These are phyloP conservation scores for Rhynchosporium graminicola DNA, from an alignment of 2,329 filamentous ascomycete species.

Conservation along the genomic window DNA sequence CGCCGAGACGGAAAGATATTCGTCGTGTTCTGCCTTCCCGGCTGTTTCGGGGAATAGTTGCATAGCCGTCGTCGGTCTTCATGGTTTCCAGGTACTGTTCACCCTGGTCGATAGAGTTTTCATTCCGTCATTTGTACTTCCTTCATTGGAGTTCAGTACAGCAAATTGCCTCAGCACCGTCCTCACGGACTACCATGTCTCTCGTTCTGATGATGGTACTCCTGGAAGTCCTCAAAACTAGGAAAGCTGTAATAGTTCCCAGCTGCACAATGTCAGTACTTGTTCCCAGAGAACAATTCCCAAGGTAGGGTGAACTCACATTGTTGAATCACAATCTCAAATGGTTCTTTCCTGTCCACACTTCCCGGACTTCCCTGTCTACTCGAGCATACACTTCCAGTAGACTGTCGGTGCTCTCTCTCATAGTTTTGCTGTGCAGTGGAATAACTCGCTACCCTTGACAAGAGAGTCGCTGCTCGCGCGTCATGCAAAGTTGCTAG, in stretches of 20 bases:
- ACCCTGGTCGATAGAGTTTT: background rate
- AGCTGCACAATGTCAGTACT: conserved; percentile 29
- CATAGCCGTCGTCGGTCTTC: background rate
- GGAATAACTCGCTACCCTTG: conserved; percentile 53
- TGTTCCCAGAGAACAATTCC: no score
- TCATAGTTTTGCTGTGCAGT: conserved; percentile 41
- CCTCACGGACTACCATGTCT: conserved; percentile 26
- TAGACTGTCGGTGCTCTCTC: conserved; percentile 20
- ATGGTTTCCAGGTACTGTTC: no score
- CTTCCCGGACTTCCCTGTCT: conserved; percentile 25
- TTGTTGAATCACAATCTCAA: conserved; percentile 29
- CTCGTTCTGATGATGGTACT: conserved; percentile 46
- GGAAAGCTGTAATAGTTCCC: conserved; percentile 73
- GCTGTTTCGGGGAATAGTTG: conserved; percentile 7
- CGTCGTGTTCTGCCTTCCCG: conserved; percentile 7
- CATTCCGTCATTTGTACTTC: conserved; percentile 1
- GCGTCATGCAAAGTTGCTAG: conserved; percentile 52
- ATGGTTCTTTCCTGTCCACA: conserved; percentile 32
- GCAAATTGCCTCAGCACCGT: background rate
- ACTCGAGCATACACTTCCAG: conserved; percentile 32
- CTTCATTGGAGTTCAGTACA: background rate
- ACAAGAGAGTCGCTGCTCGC: conserved; percentile 56
- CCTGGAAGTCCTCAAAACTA: conserved; percentile 68
- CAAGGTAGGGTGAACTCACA: conserved; percentile 26
- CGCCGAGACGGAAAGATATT: background rate